Evolutionary conservation across 192 early-diverging fungal species (phyloP).

Genomic region (Mortierella hygrophila): DNA sequence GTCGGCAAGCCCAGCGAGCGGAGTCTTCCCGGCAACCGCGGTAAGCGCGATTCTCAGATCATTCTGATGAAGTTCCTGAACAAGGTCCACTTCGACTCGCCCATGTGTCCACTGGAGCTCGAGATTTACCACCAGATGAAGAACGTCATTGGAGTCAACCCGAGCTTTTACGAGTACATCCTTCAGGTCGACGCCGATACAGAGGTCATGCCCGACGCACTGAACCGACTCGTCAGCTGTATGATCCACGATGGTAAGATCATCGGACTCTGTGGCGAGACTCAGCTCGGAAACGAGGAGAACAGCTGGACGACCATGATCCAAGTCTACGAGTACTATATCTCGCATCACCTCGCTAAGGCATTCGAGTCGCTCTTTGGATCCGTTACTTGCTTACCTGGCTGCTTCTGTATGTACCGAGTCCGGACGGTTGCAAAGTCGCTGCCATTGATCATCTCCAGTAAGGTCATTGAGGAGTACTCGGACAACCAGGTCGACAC

Average conservation of each 20-base stretch:
- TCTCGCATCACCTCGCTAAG: constrained; percentile 93
- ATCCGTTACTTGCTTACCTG: constrained; percentile 85
- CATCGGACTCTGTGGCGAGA: constrained; percentile 96
- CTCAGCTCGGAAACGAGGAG: constrained; percentile 90
- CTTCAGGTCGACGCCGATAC: constrained; percentile 89
- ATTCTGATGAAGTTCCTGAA: constrained; percentile 94
- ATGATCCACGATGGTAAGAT: constrained; percentile 84
- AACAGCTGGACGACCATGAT: constrained; percentile 96
- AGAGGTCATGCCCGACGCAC: constrained; percentile 84
- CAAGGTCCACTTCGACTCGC: constrained; percentile 90
- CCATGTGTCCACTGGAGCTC: constrained; percentile 94
- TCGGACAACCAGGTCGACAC: constrained; percentile 94
- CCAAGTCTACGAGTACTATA: constrained; percentile 95
- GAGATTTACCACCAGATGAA: constrained; percentile 98
- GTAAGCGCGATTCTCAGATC: constrained; percentile 98
- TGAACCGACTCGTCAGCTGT: constrained; percentile 89
- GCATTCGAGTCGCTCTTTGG: constrained; percentile 87
- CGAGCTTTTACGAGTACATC: constrained; percentile 81
- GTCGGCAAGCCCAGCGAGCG: constrained; percentile 90
- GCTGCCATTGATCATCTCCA: constrained; percentile 85
- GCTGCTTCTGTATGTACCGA: constrained; percentile 92
- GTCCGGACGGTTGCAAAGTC: constrained; percentile 75
- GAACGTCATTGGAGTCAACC: constrained; percentile 94
- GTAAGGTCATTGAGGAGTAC: constrained; percentile 87
- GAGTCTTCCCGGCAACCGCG: constrained; percentile 92